Base-by-base conservation (phyloP, 129 eudicot genomes). In the Saposhnikovia divaricata region DNA sequence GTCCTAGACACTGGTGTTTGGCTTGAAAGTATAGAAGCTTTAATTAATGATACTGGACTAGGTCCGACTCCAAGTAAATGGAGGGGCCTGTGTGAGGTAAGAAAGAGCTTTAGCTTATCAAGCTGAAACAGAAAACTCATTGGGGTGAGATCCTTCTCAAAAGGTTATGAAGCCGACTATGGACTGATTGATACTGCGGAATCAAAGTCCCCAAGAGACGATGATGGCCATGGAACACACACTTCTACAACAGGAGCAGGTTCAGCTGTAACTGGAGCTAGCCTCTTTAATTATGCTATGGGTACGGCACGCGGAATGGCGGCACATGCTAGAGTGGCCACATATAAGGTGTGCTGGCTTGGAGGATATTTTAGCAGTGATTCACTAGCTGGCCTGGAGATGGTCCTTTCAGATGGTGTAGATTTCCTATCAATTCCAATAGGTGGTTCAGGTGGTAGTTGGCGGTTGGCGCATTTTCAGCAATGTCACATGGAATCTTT, bases 301-400 rank as follows among this genome's bases (percentile, higher is more conserved):
- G 98, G 96, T 18, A 87, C 85, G 2, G 98, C 96, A 5, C 91
- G 92, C 18, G 98, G 98, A 65, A 89, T 89, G 93, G 98, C 96
- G 25, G 57, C 81, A 0, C 85, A 78, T 6, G 96, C 96, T 61
- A 81, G 98, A 76, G 72, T 90, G 50, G 96, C 96, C 5, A 86
- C 87, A 46, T 93, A 93, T 73, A 90, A 90, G 79, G 90, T 83
- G 7, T 90, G 98, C 76, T 93, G 98, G 98, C 87, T 68, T 8
- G 85, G 90, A 1, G 92, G 96, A 21, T 93, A 96, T 77, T 80
- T 90, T 34, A 80, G 88, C 57, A 82, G 90, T 48, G 96, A 93
- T 59, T 90, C 90, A 83, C 74, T 90, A 43, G 96, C 92, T 8
- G 96, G 86, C 3, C 89, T 90, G 83, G 98, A 93, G 78, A 77